Conservation (phyloP, 768 basidiomycete species). For the Tylopilus cervinicoccineus region DNA sequence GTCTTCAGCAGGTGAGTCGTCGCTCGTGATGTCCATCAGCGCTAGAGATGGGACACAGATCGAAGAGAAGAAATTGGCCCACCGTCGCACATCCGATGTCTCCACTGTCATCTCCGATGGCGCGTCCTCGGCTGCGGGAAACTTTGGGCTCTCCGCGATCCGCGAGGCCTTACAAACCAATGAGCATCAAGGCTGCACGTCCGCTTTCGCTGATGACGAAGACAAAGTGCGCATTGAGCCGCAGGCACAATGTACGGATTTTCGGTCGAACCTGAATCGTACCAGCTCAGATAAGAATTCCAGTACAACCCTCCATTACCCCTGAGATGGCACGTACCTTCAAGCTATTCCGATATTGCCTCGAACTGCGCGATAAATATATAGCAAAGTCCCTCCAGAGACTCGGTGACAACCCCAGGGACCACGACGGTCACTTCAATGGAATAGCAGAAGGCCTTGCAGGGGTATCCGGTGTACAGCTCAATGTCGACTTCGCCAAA, state of each 20-base stretch:
- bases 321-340: constrained; percentile 56
- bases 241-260: constrained; percentile 30
- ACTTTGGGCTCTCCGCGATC: constrained; percentile 38
- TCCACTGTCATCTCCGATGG: constrained; percentile 21
- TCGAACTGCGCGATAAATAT: constrained; percentile 94
- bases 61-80: constrained; percentile 68
- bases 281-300: constrained; percentile 3
- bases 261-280: background rate
- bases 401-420: constrained; percentile 91
- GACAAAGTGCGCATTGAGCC: constrained; percentile 32
- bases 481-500: constrained; percentile 45
- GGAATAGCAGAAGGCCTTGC: constrained; percentile 61
- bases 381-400: constrained; percentile 83
- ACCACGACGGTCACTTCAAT: constrained; percentile 78
- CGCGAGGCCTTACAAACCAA: constrained; percentile 23
- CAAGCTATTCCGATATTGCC: constrained; percentile 74
- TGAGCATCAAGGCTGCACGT: constrained; percentile 10
- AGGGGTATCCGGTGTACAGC: constrained; percentile 64
- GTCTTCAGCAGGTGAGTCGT: constrained; percentile 60
- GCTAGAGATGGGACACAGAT: constrained; percentile 43
- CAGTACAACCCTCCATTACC: constrained; percentile 24
- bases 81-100: constrained; percentile 59
- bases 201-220: constrained; percentile 33
- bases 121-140: constrained; percentile 34
- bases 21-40: background rate